phyloP scores from a whole-genome alignment of 441 rosid genomes.

The Euphorbia schlechtendalii region DNA sequence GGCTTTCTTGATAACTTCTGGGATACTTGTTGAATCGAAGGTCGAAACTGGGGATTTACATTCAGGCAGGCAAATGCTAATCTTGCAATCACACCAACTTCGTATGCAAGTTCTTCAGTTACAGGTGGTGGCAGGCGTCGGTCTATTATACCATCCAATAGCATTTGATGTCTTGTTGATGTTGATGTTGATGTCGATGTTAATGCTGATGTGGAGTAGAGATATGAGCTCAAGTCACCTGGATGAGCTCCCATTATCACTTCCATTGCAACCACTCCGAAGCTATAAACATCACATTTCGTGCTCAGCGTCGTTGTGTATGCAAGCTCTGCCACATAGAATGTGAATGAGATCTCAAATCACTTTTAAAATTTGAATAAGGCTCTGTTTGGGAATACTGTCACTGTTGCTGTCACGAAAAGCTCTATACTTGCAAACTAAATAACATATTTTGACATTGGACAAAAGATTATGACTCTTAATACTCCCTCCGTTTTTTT shows the following conservation, averaged over 20 bases:
- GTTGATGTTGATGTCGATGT: background rate
- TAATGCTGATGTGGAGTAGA: background rate
- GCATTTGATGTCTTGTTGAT: background rate
- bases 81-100: background rate
- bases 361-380: background rate
- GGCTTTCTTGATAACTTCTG: background rate
- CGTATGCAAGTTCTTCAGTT: background rate
- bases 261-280: background rate
- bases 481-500: too few species aligned
- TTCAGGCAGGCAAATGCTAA: background rate
- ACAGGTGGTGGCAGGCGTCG: background rate
- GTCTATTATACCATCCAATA: background rate
- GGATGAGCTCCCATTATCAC: background rate
- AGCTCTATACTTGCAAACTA: too few species aligned
- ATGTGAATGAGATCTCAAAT: background rate
- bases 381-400: too few species aligned
- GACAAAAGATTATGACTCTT: too few species aligned
- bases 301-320: background rate
- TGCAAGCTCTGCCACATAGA: background rate
- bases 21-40: background rate
- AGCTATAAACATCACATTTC: conserved; percentile 1
- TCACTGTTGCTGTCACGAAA: too few species aligned
- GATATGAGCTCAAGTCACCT: background rate
- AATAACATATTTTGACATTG: too few species aligned
- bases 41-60: background rate